Evolutionary conservation across 2,329 filamentous ascomycete genomes (phyloP), one percentile per base, ranked within the genome.

Genomic region (Sporothrix pallida): DNA sequence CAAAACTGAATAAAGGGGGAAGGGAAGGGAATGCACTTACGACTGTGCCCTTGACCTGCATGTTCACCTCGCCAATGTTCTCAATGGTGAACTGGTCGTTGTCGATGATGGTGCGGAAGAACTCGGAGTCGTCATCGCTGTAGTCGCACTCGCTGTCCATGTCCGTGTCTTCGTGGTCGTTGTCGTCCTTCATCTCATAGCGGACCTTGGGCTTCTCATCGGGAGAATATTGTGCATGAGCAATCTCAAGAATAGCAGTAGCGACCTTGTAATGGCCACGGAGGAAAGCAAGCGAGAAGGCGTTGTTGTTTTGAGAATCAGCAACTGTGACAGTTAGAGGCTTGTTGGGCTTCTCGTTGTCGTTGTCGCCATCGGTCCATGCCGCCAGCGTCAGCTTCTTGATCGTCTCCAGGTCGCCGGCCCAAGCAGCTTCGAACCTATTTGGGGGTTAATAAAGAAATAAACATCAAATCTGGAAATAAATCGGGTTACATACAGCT

Each of bases 51-150:
- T 92, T 90, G 74, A 94, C 91, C 72, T 91, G 86, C 78, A 87
- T 90, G 0, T 88, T 88, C 3, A 92, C 84, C 76, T 93, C 87
- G 0, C 92, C 92, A 73, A 96, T 86, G 77, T 93, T 89, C 17
- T 96, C 92, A 71, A 95, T 87, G 0, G 93, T 96, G 79, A 92
- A 93, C 50, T 87, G 84, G 13, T 91, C 88, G 76, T 91, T 87
- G 76, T 91, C 87, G 42, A 93, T 82, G 56, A 90, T 83, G 74
- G 91, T 86, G 17, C 82, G 82, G 67, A 84, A 82, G n/a, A 80
- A 62, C 15, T 70, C 70, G 4, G 70, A 75, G 7, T 77, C 77
- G 60, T 83, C 81, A 4, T 81, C 80, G 1, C 81, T 82, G 0
- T 82, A 80, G 5, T 79, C 81, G n/a, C 13, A 20, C 15, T 83